Evolutionary conservation across 2,329 filamentous ascomycete genomes (phyloP), one percentile per base, ranked within the genome.

Genomic region (Trichoderma koningii): DNA sequence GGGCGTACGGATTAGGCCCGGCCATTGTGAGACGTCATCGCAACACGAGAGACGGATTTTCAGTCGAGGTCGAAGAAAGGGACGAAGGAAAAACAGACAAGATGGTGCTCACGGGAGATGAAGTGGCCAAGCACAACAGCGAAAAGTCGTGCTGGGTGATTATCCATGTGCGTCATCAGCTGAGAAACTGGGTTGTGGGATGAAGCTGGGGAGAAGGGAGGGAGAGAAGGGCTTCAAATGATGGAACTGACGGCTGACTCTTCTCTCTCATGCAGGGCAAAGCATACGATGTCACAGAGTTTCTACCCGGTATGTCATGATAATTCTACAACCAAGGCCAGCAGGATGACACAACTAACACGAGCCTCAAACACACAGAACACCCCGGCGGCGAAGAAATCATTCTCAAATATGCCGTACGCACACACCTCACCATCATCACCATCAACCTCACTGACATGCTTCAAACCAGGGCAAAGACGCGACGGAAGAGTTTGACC

Each of bases 81-180:
- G 17, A 47, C 15, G 5, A 47, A 9, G 21, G 19, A 2, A 51
- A 4, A 63, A 10, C n/a, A 2, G 47, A 65, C 64, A 75, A 68
- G 65, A 80, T 82, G 78, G 74, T 75, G 62, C 74, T 86, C 63
- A 83, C 79, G 17, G 84, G 84, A 50, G 77, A 75, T 57, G 83
- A 86, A 61, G 80, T 86, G 65, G 82, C 83, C 23, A 80, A 92
- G 80, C 94, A 98, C 82, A 90, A 90, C 79, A 89, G 82, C 71
- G 85, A 85, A 72, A 87, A 96, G 71, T 94, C 91, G 57, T 96
- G 93, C 80, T 97, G 93, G 93, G 91, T 96, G 52, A 91, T 96
- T 73, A 86, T 96, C 66, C 91, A 96, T 78, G 91, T 86, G 77
- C 68, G 79, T 41, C 44, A 23, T 60, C 57, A 60, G 28, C 21